These are phyloP conservation scores for Arthrobotrys musiformis DNA, from an alignment of 2,329 filamentous ascomycete species.

Conservation along the genomic window DNA sequence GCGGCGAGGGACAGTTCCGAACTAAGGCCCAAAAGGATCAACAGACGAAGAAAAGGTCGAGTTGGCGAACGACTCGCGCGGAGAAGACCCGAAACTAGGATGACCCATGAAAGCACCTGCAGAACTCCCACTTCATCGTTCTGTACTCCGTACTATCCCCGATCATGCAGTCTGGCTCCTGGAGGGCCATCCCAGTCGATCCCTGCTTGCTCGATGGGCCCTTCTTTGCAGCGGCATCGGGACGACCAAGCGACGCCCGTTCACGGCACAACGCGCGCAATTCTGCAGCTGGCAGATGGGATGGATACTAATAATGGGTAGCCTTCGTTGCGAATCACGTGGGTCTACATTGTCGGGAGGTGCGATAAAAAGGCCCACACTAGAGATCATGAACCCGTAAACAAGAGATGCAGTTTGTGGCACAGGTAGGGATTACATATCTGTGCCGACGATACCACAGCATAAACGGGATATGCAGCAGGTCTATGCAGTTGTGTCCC, in stretches of 20 bases:
- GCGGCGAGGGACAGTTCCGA: background rate
- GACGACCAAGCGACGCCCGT: conserved; percentile 29
- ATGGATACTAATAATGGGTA: background rate
- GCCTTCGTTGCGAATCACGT: conserved; percentile 3
- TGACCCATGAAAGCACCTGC: conserved; percentile 44
- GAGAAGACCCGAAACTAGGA: conserved; percentile 16
- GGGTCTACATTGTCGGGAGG: background rate
- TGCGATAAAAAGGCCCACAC: background rate
- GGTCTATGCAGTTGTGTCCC: background rate
- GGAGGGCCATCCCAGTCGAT: conserved; percentile 27
- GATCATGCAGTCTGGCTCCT: conserved; percentile 8
- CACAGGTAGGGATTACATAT: background rate
- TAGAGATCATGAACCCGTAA: background rate
- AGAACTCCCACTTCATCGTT: conserved; percentile 27
- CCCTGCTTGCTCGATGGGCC: conserved; percentile 26
- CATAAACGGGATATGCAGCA: background rate
- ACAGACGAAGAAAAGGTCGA: conserved; percentile 20
- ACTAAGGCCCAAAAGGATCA: conserved; percentile 27
- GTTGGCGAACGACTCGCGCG: conserved; percentile 19
- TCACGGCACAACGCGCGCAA: conserved; percentile 30
- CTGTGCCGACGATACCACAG: background rate
- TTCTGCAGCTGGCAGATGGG: conserved; percentile 26
- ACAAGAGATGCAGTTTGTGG: background rate
- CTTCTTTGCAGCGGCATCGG: conserved; percentile 48
- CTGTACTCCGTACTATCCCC: conserved; percentile 15